Conservation (phyloP, 83 land plant genomes). For the Diphasiastrum complanatum region DNA sequence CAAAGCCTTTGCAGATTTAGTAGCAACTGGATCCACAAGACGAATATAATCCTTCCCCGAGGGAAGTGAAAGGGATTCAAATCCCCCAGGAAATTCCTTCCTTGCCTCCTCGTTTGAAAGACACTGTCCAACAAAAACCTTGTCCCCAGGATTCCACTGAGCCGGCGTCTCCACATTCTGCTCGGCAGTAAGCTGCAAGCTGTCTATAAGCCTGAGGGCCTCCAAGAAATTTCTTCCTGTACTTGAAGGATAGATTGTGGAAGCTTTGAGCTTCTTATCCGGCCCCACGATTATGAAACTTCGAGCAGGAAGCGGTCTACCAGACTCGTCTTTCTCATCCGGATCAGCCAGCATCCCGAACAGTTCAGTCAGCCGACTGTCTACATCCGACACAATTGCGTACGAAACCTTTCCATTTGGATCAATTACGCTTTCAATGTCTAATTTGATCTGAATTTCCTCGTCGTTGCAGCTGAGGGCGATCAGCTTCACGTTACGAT, state of each 20-base stretch:
- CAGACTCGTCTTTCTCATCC: not conserved
- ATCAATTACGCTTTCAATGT: not conserved
- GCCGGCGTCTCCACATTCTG: not conserved
- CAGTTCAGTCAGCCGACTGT: not conserved
- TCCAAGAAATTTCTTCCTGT: not conserved
- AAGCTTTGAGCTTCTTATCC: not conserved
- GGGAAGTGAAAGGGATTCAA: not conserved
- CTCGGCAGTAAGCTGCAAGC: constrained; percentile 3
- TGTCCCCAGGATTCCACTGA: constrained; percentile 2
- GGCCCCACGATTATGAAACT: not conserved
- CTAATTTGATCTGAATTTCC: not conserved
- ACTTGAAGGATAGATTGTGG: not conserved
- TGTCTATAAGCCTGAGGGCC: not conserved
- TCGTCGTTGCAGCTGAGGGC: not conserved
- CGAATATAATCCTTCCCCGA: constrained; percentile 8
- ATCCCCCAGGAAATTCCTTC: constrained; percentile 5
- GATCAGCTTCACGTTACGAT: not conserved
- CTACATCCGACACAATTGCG: not conserved
- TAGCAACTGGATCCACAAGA: no score
- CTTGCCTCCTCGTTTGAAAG: constrained; percentile 2
- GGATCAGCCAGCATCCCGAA: constrained; percentile 8
- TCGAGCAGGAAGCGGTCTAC: not conserved
- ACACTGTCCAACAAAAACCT: not conserved
- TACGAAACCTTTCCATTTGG: not conserved
- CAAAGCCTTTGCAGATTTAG: no score